phyloP scores from a whole-genome alignment of 1,139 yeast genomes.

The Lodderomyces jiufengensis region DNA sequence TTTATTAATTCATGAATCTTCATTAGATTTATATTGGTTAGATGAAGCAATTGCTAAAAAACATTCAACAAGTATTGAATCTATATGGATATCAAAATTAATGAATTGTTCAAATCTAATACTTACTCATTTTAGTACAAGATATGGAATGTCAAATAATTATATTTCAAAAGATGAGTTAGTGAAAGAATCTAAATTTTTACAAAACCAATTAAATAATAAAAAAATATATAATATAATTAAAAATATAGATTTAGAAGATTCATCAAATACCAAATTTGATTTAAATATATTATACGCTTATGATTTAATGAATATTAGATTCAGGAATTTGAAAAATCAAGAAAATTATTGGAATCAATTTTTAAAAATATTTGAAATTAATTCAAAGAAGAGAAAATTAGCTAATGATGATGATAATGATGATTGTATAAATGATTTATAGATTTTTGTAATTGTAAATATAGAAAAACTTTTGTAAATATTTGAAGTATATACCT shows the following conservation, averaged over 20 bases:
- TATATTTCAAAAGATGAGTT: constrained; percentile 25
- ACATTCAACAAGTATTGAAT: constrained; percentile 91
- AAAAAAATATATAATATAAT: constrained; percentile 3
- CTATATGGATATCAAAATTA: constrained; percentile 60
- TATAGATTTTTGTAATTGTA: too few relatives aligned
- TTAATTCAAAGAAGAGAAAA: constrained; percentile 4
- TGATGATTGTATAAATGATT: too few relatives aligned
- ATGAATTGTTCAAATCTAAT: constrained; percentile 75
- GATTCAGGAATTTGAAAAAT: constrained; percentile 16
- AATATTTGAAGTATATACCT: too few relatives aligned
- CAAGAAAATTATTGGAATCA: constrained; percentile 12
- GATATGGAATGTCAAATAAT: constrained; percentile 71
- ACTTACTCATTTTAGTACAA: constrained; percentile 88
- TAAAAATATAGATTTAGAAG: background rate
- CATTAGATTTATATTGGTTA: constrained; percentile 76
- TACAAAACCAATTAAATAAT: constrained; percentile 9
- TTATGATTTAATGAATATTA: constrained; percentile 38
- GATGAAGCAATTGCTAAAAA: constrained; percentile 79
- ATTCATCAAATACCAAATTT: background rate
- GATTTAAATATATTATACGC: constrained; percentile 40
- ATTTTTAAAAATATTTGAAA: constrained; percentile 8
- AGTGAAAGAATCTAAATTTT: background rate
- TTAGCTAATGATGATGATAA: constrained; percentile 10
- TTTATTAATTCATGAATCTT: constrained; percentile 86
- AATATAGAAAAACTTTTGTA: too few relatives aligned